Evolutionary conservation across 345 rosid species (phyloP).

Genomic region (Cochlearia excelsa): DNA sequence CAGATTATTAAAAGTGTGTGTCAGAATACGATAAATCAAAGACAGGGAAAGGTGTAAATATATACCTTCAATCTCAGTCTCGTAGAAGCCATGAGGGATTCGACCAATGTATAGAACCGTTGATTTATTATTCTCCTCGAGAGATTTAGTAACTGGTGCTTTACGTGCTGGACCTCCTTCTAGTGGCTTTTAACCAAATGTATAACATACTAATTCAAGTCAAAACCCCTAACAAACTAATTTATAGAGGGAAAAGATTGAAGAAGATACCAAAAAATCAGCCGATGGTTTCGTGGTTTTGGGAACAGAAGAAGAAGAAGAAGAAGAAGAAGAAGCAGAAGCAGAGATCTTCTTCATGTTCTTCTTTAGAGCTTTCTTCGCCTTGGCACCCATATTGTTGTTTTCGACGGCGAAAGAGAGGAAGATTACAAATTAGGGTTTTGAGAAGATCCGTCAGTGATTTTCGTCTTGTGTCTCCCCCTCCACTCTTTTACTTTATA

Average conservation of each 20-base stretch:
- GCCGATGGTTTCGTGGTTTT: conserved; percentile 37
- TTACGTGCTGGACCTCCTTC: conserved; percentile 71
- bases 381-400: conserved; percentile 60
- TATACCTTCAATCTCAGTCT: conserved; percentile 83
- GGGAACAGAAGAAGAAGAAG: conserved; percentile 33
- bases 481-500: too few relatives aligned
- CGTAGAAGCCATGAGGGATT: conserved; percentile 91
- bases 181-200: conserved; percentile 48
- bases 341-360: conserved; percentile 48
- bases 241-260: neutral
- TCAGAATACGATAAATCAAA: neutral
- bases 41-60: neutral
- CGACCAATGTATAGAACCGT: conserved; percentile 81
- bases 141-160: conserved; percentile 41
- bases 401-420: conserved; percentile 9
- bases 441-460: too few relatives aligned
- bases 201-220: neutral
- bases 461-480: too few relatives aligned
- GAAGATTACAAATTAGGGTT: neutral
- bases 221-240: neutral
- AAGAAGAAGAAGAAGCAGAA: conserved; percentile 24
- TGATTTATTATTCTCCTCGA: conserved; percentile 40
- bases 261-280: conserved; percentile 70
- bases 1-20: conserved; percentile 4
- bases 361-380: conserved; percentile 64